Conservation (phyloP, 2,329 filamentous ascomycete species). For the Aspergillus versicolor region DNA sequence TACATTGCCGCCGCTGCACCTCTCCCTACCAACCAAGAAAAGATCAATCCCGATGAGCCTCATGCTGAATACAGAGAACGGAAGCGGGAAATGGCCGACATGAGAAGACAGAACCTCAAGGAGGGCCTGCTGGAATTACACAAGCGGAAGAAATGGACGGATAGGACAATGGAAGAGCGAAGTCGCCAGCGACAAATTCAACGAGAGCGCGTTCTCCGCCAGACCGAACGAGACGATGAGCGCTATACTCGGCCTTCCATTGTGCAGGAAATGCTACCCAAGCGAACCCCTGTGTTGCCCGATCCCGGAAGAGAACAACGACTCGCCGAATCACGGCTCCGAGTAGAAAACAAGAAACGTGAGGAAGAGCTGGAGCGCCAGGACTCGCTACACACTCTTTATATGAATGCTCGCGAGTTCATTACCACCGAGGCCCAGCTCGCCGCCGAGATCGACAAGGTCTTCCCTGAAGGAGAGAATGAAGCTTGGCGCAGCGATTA, state of each 20-base stretch:
- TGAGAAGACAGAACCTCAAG: conserved; percentile 69
- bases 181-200: conserved; percentile 52
- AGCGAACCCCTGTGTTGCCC: conserved; percentile 53
- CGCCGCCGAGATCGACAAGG: conserved; percentile 66
- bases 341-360: conserved; percentile 45
- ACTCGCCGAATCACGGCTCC: conserved; percentile 43
- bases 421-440: conserved; percentile 81
- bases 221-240: conserved; percentile 73
- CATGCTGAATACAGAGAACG: conserved; percentile 58
- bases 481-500: conserved; percentile 44
- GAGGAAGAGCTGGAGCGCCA: conserved; percentile 61
- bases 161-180: conserved; percentile 36
- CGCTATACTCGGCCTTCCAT: conserved; percentile 70
- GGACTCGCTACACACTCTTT: conserved; percentile 79
- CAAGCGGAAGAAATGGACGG: conserved; percentile 57
- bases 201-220: conserved; percentile 54
- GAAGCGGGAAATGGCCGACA: conserved; percentile 71
- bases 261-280: conserved; percentile 49
- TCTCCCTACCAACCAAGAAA: conserved; percentile 43
- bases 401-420: conserved; percentile 83
- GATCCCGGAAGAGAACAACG: conserved; percentile 64
- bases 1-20: conserved; percentile 64
- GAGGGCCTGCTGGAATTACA: conserved; percentile 70
- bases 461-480: conserved; percentile 67
- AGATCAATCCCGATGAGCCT: conserved; percentile 36